Base-by-base conservation (phyloP, 257 asterid genomes). In the Ilex asprella region DNA sequence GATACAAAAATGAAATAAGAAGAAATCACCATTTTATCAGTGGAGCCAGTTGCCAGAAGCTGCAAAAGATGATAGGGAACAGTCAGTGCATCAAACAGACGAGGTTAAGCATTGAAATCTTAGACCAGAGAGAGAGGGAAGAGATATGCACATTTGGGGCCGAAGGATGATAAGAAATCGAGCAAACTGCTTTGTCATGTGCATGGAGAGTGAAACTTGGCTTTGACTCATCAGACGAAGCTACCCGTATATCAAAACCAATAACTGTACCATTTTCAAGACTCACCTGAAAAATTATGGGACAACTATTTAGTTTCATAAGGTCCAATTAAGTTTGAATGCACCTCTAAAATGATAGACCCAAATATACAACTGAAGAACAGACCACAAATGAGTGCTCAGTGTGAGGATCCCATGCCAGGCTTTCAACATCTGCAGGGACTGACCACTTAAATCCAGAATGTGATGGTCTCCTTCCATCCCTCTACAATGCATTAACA, bases 1-100 rank as follows among this genome's bases (percentile, higher is more conserved):
- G 16, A 35, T 16, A 31, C 56, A 67, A 61, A 14, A 53, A 8
- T 35, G 8, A 35, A 35, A 35, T 35, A 35, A 8, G 41, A 35
- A 35, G 15, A n/a, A 16, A 16, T 53, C 79, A 92, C 97, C 87
- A 58, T 83, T 78, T 89, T 92, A 78, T 92, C 99, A 76, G 73
- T 79, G 58, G 96, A 92, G 64, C 91, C 96, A 47, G 99, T 92
- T 35, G 97, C 99, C 56, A 89, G 94, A 78, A 92, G 86, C 97
- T 92, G 82, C 75, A 79, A 58, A 39, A 61, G 41, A 11, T 31
- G 32, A 67, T 5, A 64, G 46, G 39, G 39, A 35, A 35, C 5
- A 35, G 41, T 35, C 41, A 35, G 41, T 8, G 8, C 41, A 35
- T 4, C 5, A 35, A 35, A 35, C 8, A 21, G 41, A 3, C 41